A percentile compares a stretch with the other conserved stretches of the same genome.
Conservation (phyloP, 1,284 basidiomycete species). For the Ustilago shanxiensis region DNA sequence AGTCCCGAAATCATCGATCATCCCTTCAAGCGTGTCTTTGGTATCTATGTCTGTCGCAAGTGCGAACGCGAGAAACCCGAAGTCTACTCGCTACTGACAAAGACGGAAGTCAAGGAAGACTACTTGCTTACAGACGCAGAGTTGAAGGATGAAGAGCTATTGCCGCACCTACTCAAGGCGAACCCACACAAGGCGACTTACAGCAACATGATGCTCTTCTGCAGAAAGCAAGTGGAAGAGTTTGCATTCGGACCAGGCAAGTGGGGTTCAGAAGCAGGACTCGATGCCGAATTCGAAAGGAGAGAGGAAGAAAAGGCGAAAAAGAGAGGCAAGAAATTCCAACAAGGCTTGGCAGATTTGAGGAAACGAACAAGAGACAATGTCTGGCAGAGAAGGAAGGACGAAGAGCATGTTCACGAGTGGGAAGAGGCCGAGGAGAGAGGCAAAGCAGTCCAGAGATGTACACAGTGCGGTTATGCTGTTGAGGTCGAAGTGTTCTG, state of each 20-base stretch:
- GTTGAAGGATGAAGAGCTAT: constrained; percentile 87
- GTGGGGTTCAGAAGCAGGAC: constrained; percentile 91
- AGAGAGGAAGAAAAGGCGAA: constrained; percentile 86
- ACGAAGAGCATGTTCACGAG: constrained; percentile 62
- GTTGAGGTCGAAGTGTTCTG: constrained; percentile 61
- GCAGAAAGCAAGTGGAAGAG: constrained; percentile 92
- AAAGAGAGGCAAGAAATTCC: constrained; percentile 86
- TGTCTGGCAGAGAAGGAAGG: constrained; percentile 62
- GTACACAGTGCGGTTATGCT: constrained; percentile 54
- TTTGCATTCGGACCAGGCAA: constrained; percentile 89
- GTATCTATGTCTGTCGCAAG: constrained; percentile 83
- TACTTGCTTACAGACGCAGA: constrained; percentile 91
- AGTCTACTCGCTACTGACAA: constrained; percentile 93
- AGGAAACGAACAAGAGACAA: constrained; percentile 64
- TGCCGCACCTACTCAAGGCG: constrained; percentile 93
- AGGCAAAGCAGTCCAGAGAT: constrained; percentile 48
- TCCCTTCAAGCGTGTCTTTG: constrained; percentile 61
- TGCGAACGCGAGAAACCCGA: constrained; percentile 83
- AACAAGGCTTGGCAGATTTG: constrained; percentile 58
- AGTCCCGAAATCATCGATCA: constrained; percentile 62
- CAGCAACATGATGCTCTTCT: constrained; percentile 99
- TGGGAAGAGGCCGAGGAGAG: constrained; percentile 52
- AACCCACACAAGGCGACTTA: constrained; percentile 98
- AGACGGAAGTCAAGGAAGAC: constrained; percentile 94
- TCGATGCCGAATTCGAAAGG: constrained; percentile 88